phyloP scores from a whole-genome alignment of 192 early-diverging fungal genomes.

The Linnemannia exigua region DNA sequence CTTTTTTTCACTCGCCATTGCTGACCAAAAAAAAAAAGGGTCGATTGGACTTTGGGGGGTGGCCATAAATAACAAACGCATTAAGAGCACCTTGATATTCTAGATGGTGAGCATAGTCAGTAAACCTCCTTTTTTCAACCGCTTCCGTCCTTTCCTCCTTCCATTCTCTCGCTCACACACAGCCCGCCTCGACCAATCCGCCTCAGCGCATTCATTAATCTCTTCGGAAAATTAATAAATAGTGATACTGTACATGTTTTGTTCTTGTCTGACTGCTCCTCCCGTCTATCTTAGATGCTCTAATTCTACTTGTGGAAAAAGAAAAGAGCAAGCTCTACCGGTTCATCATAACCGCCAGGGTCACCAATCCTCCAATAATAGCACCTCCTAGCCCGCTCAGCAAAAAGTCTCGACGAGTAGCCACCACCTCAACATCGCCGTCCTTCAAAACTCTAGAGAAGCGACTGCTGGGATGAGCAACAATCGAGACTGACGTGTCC shows the following conservation, averaged over 20 bases:
- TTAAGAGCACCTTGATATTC: neutral
- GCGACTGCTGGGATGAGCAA: neutral
- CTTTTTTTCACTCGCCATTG: neutral
- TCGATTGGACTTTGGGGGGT: neutral
- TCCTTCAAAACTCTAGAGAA: constrained; percentile 34
- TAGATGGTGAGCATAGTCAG: neutral
- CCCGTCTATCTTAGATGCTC: constrained; percentile 10
- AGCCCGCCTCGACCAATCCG: neutral
- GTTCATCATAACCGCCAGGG: constrained; percentile 45
- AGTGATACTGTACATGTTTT: neutral
- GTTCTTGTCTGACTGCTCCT: neutral
- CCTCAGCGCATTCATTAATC: neutral
- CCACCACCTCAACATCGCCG: constrained; percentile 29
- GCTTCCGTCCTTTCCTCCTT: neutral
- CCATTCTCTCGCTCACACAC: neutral
- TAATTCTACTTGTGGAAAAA: neutral
- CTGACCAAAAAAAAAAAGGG: neutral
- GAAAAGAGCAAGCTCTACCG: constrained; percentile 4
- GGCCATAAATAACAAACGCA: neutral
- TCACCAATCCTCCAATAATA: constrained; percentile 40
- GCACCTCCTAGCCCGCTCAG: constrained; percentile 43
- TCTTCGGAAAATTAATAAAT: neutral
- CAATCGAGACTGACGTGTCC: neutral
- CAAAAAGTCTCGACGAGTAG: constrained; percentile 41
- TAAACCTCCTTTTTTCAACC: neutral